Evolutionary conservation across 192 early-diverging fungal species (phyloP).

Genomic region (Coemansia sp.): DNA sequence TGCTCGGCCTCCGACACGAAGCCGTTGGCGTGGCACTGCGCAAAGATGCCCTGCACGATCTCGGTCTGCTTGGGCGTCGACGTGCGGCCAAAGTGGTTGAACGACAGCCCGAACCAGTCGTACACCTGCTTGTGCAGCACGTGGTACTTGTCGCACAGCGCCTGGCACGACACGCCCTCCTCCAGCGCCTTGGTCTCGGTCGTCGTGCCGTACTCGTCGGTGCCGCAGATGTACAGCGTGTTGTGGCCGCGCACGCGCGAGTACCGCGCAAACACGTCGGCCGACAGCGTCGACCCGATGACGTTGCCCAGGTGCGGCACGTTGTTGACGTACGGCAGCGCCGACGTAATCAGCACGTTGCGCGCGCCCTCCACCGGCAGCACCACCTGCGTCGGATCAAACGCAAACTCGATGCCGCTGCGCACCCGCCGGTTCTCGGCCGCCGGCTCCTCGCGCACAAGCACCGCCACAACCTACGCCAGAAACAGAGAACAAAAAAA

Average conservation of each 20-base stretch:
- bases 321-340: conserved; percentile 98
- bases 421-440: conserved; percentile 46
- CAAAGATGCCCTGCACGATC: conserved; percentile 90
- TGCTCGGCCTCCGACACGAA: conserved; percentile 71
- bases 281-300: conserved; percentile 96
- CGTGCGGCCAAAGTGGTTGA: conserved; percentile 96
- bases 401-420: conserved; percentile 21
- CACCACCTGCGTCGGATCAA: conserved; percentile 27
- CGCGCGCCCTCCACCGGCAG: conserved; percentile 46
- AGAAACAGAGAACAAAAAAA: neutral
- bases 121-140: conserved; percentile 83
- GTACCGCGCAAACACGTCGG: conserved; percentile 96
- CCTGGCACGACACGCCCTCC: conserved; percentile 85
- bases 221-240: conserved; percentile 91
- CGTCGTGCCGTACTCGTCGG: conserved; percentile 99
- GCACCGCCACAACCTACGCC: conserved; percentile 39
- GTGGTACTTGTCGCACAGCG: conserved; percentile 96
- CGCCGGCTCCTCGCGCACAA: conserved; percentile 47
- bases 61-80: conserved; percentile 87
- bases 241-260: conserved; percentile 87
- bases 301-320: conserved; percentile 99
- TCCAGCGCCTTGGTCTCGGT: conserved; percentile 98
- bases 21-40: conserved; percentile 66
- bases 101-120: conserved; percentile 92
- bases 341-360: conserved; percentile 94